A percentile compares a stretch with the other conserved stretches of the same genome.
Conservation (phyloP, 257 asterid species). For the Nicotiana obtusifolia region DNA sequence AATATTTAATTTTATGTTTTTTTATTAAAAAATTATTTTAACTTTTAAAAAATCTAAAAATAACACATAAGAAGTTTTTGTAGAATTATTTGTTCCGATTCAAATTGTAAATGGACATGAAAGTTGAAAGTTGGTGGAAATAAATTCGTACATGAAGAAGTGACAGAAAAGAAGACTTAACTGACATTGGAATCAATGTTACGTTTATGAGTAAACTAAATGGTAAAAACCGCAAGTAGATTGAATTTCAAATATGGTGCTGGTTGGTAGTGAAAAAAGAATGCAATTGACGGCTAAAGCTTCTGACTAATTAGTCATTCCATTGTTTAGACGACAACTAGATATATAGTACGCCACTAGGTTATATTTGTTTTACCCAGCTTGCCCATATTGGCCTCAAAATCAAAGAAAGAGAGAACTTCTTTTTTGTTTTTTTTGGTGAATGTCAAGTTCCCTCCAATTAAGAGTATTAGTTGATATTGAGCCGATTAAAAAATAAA, state of each 20-base stretch:
- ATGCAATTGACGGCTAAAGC: not conserved
- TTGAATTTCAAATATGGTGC: not conserved
- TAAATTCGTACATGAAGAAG: conserved; percentile 3
- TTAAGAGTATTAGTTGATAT: no score
- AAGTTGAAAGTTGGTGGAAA: conserved; percentile 24
- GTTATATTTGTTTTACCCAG: no score
- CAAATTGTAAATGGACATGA: no score
- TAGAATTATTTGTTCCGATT: no score
- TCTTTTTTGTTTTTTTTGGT: no score
- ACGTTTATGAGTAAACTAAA: conserved; percentile 4
- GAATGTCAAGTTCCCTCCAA: no score
- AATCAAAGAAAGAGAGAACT: not conserved
- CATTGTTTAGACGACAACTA: not conserved
- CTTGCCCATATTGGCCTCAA: not conserved
- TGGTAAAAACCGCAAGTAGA: not conserved
- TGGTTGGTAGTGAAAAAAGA: not conserved
- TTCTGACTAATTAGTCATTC: not conserved
- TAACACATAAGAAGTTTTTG: no score
- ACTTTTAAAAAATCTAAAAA: no score
- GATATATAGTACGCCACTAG: not conserved
- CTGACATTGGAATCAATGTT: conserved; percentile 9
- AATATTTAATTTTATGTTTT: no score
- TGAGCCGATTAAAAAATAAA: no score
- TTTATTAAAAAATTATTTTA: no score
- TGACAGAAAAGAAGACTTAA: conserved; percentile 9